Evolutionary conservation across 192 early-diverging fungal genomes (phyloP), one percentile per base, ranked within the genome.

Genomic region (Rhizoclosmatium globosum): DNA sequence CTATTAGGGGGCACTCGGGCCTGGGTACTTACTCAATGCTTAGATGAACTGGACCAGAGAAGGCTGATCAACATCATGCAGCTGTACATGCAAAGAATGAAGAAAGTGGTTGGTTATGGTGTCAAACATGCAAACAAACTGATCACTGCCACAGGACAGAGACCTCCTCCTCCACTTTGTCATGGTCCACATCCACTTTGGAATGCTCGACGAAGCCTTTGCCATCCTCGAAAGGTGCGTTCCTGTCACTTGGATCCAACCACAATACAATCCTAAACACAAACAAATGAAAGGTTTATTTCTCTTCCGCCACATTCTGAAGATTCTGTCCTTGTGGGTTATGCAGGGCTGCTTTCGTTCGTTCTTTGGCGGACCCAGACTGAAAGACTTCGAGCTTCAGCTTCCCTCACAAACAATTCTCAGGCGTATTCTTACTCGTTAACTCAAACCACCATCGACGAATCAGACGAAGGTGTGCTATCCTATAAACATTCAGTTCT

Each of bases 291-390:
- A 4, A 41, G 39, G 66, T 68, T 68, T 43, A 4, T 56, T 13
- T 21, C 43, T 17, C 15, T 71, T 6, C 69, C 21, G 21, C 69
- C 69, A 31, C 53, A 43, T 4, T 53, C 21, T 39, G 69, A 71
- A 71, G 69, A 71, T 57, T 23, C 69, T 1, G 50, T 71, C 15
- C 21, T 71, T 1, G 17, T 71, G 11, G 69, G 69, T 17, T 71
- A 71, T 56, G 50, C 69, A 15, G 69, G 69, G 31, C 21, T 43
- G 21, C 69, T 71, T 6, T 43, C 38, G 11, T 71, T 71, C 47
- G 53, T 56, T 53, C 38, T 71, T 11, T 71, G 69, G 69, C 11
- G 69, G n/a, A 71, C 15, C n/a, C 69, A 71, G 38, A 43, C 38
- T 38, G 69, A 71, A 11, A 11, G 43, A 13, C 50, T 71, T 4